phyloP scores from a whole-genome alignment of 306 rosid genomes.

The Medicago truncatula region DNA sequence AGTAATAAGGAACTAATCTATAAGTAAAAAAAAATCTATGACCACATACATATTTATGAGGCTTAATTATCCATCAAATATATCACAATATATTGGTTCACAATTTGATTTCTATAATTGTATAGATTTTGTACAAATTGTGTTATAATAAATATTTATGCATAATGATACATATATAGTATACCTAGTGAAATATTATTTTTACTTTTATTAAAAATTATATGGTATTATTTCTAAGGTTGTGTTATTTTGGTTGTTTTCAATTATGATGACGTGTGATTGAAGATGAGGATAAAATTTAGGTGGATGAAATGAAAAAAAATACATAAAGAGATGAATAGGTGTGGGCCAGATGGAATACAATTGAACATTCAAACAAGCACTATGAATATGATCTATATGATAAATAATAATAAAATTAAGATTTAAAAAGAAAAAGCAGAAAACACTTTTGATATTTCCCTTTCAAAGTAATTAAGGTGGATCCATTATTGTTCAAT shows the following conservation, averaged over 20 bases:
- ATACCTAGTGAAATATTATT: too few relatives aligned
- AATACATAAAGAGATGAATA: neutral
- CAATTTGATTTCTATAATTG: too few relatives aligned
- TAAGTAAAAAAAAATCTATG: too few relatives aligned
- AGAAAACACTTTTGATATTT: constrained; percentile 42
- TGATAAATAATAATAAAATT: neutral
- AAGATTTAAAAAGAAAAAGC: constrained; percentile 33
- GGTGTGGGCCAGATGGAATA: constrained; percentile 38
- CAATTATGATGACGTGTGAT: constrained; percentile 37
- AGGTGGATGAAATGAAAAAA: constrained; percentile 22
- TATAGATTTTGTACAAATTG: too few relatives aligned
- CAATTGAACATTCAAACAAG: constrained; percentile 32
- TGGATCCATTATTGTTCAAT: constrained; percentile 27
- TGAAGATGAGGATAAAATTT: constrained; percentile 42
- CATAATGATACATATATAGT: too few relatives aligned
- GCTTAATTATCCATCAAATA: too few relatives aligned
- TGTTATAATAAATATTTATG: too few relatives aligned
- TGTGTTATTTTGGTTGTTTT: constrained; percentile 29
- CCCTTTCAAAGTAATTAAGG: constrained; percentile 43
- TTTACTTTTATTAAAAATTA: neutral
- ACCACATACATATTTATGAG: too few relatives aligned
- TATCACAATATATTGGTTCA: too few relatives aligned
- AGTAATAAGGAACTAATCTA: too few relatives aligned
- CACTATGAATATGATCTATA: neutral
- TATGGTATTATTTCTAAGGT: neutral